Conservation (phyloP, 495 filamentous ascomycete species). For the Daldinia vernicosa region DNA sequence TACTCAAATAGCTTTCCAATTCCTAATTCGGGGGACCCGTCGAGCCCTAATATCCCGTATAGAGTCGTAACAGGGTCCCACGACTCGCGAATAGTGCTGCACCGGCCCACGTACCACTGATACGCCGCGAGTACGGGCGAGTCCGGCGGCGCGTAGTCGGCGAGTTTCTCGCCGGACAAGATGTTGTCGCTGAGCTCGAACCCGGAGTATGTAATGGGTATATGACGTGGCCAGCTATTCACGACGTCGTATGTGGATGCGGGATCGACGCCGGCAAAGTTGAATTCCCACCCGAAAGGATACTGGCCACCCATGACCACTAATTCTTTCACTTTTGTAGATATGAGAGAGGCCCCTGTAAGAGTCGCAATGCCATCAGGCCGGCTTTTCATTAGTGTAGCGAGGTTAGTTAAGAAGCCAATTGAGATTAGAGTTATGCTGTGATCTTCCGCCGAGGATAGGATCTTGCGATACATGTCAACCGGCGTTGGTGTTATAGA, state of each 20-base stretch:
- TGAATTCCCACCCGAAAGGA: slow-evolving; percentile 54
- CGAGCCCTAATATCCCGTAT: slow-evolving; percentile 55
- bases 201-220: slow-evolving; percentile 49
- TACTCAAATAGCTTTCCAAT: slow-evolving; percentile 25
- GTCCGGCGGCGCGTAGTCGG: slow-evolving; percentile 38
- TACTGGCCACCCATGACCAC: slow-evolving; percentile 60
- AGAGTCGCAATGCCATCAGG: slow-evolving; percentile 48
- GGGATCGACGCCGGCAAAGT: slow-evolving; percentile 53
- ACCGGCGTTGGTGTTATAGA: slow-evolving; percentile 56
- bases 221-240: slow-evolving; percentile 50
- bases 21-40: slow-evolving; percentile 45
- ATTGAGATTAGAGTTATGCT: slow-evolving; percentile 58
- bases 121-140: slow-evolving; percentile 57
- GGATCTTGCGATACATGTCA: slow-evolving; percentile 51
- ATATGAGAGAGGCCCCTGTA: slow-evolving; percentile 49
- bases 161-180: slow-evolving; percentile 49
- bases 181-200: slow-evolving; percentile 49
- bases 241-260: slow-evolving; percentile 49
- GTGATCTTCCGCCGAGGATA: slow-evolving; percentile 46
- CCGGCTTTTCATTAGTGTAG: slow-evolving; percentile 51
- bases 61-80: slow-evolving; percentile 58
- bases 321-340: slow-evolving; percentile 54
- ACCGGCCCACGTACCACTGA: slow-evolving; percentile 38
- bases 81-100: slow-evolving; percentile 42
- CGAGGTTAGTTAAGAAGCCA: slow-evolving; percentile 56